Evolutionary conservation across 2,329 filamentous ascomycete species (phyloP).

Genomic region (Delphinella strobiligena): DNA sequence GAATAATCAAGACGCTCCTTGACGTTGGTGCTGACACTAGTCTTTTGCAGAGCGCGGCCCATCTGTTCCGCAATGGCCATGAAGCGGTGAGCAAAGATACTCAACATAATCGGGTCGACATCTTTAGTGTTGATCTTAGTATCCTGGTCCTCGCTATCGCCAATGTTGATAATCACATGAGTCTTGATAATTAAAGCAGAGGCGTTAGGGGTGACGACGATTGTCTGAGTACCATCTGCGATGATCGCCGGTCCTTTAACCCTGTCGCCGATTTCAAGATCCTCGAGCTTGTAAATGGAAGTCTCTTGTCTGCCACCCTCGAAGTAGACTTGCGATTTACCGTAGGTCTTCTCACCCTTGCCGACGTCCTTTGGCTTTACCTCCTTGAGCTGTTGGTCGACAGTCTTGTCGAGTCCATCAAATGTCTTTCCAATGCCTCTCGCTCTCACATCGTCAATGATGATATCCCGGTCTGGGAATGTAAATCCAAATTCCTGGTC

Average conservation of each 20-base stretch:
- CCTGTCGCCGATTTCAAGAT: slow-evolving; percentile 59
- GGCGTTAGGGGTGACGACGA: slow-evolving; percentile 72
- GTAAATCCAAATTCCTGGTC: slow-evolving; percentile 91
- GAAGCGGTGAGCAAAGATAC: slow-evolving; percentile 70
- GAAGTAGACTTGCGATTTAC: slow-evolving; percentile 66
- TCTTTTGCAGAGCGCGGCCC: slow-evolving; percentile 68
- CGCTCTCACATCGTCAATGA: slow-evolving; percentile 80
- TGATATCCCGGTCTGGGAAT: slow-evolving; percentile 71
- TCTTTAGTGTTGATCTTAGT: slow-evolving; percentile 40
- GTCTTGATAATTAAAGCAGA: slow-evolving; percentile 69
- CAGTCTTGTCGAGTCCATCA: slow-evolving; percentile 64
- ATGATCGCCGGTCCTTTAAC: slow-evolving; percentile 74
- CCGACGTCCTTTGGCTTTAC: slow-evolving; percentile 48
- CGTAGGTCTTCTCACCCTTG: slow-evolving; percentile 51
- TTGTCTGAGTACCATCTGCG: slow-evolving; percentile 58
- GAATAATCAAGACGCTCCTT: slow-evolving; percentile 76
- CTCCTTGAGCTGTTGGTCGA: slow-evolving; percentile 69
- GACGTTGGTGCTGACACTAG: slow-evolving; percentile 67
- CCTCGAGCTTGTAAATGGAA: slow-evolving; percentile 69
- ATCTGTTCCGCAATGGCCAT: slow-evolving; percentile 82
- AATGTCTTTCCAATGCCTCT: slow-evolving; percentile 85
- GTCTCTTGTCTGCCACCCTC: slow-evolving; percentile 68
- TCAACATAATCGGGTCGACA: slow-evolving; percentile 65
- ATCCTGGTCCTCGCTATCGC: slow-evolving; percentile 39
- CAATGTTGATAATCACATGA: slow-evolving; percentile 79